phyloP scores from a whole-genome alignment of 2,329 filamentous ascomycete genomes.

The Ustulina deusta region DNA sequence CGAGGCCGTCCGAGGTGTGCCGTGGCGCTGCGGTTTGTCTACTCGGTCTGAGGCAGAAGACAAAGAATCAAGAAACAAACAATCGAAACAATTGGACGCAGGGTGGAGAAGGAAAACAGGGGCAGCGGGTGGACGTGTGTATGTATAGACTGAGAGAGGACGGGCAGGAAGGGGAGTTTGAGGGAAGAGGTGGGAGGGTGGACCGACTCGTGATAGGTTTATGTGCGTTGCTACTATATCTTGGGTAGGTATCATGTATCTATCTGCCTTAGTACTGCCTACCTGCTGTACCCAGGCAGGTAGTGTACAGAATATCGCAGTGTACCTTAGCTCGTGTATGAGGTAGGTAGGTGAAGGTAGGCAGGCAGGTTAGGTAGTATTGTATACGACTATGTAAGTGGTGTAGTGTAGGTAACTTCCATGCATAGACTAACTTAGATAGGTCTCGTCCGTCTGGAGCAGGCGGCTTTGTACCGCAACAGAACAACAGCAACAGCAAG shows the following conservation, averaged over 20 bases:
- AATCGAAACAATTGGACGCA: conserved; percentile 39
- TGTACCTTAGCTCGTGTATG: no score
- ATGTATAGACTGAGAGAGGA: conserved; percentile 23
- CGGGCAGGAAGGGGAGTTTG: conserved; percentile 19
- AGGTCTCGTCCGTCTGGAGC: no score
- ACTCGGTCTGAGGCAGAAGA: conserved; percentile 11
- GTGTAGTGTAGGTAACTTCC: no score
- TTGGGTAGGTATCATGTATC: no score
- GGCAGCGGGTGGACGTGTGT: not conserved
- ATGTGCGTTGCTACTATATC: not conserved
- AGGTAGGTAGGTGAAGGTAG: no score
- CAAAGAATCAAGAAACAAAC: conserved; percentile 41
- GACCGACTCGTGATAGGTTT: conserved; percentile 32
- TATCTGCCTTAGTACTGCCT: not conserved
- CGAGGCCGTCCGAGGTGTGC: conserved; percentile 29
- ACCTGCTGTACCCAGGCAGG: not conserved
- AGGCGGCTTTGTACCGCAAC: no score
- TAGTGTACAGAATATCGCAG: not conserved
- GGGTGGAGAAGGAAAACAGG: conserved; percentile 30
- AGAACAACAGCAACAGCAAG: not conserved
- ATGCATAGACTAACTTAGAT: no score
- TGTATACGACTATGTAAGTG: no score
- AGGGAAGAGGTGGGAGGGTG: conserved; percentile 29
- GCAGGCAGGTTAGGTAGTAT: no score
- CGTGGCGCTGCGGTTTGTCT: conserved; percentile 31